Evolutionary conservation across 192 early-diverging fungal species (phyloP).

Genomic region (Linnemannia hyalina): DNA sequence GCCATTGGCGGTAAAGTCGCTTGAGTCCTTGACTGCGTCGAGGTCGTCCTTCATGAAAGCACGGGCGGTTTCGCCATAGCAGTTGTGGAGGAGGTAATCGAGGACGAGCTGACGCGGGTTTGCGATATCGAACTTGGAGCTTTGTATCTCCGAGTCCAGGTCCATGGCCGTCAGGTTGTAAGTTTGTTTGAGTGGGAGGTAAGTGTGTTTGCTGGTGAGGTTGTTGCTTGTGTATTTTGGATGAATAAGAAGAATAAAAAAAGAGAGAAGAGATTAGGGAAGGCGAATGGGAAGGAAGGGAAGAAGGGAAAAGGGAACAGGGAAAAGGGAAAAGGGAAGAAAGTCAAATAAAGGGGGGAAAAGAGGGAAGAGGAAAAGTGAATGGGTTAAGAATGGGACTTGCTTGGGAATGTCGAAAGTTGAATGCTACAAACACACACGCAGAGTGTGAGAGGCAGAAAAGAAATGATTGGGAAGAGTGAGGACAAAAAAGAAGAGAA

Average conservation of each 20-base stretch:
- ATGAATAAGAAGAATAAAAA: not conserved
- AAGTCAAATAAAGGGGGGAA: not conserved
- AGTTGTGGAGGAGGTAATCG: conserved; percentile 77
- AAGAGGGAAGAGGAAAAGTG: not conserved
- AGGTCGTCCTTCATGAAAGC: conserved; percentile 66
- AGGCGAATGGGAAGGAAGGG: not conserved
- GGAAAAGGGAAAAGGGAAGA: conserved; percentile 1
- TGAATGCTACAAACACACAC: not conserved
- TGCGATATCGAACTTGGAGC: conserved; percentile 50
- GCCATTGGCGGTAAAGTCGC: conserved; percentile 14
- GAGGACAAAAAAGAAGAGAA: not conserved
- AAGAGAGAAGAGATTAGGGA: not conserved
- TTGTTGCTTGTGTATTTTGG: not conserved
- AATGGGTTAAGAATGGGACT: not conserved
- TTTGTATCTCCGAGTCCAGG: conserved; percentile 43
- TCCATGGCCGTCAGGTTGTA: conserved; percentile 28
- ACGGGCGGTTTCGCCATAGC: conserved; percentile 74
- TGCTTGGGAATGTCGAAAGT: not conserved
- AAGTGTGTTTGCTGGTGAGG: not conserved
- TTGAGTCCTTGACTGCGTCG: conserved; percentile 40
- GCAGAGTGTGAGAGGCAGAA: not conserved
- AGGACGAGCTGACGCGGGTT: conserved; percentile 66
- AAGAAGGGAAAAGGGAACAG: not conserved
- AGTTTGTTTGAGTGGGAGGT: not conserved
- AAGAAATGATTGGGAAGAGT: not conserved